Percentiles rank a stretch among this genome's conserved stretches.
phyloP scores from a whole-genome alignment of 1,284 basidiomycete genomes.

The Boletellus sp. region DNA sequence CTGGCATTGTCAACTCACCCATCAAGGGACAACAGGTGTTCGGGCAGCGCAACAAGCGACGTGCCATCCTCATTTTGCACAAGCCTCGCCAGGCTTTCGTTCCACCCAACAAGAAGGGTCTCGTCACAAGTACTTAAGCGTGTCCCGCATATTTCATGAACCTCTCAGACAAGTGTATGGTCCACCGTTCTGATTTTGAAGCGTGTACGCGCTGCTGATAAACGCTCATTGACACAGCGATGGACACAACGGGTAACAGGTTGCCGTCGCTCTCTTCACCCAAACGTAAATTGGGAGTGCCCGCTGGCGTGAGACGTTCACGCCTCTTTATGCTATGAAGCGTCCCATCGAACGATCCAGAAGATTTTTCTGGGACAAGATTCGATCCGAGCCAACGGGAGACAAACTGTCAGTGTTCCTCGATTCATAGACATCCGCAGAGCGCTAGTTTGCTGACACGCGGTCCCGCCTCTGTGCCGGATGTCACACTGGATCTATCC shows the following conservation, averaged over 20 bases:
- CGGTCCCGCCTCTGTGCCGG: conserved; percentile 6
- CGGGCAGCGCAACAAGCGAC: conserved; percentile 6
- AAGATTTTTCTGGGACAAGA: conserved; percentile 19
- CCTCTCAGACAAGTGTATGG: conserved; percentile 18
- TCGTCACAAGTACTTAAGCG: conserved; percentile 15
- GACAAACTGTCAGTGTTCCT: conserved; percentile 20
- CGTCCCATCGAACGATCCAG: conserved; percentile 16
- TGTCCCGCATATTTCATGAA: conserved; percentile 22
- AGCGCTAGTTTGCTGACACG: background rate
- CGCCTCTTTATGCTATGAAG: conserved; percentile 22
- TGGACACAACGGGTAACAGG: conserved; percentile 5
- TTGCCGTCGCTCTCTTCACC: conserved; percentile 12
- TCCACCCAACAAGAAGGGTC: conserved; percentile 8
- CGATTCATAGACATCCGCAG: background rate
- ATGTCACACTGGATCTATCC: conserved; percentile 19
- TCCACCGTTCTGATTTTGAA: background rate
- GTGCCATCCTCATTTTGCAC: conserved; percentile 18
- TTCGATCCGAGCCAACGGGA: conserved; percentile 12
- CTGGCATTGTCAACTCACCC: background rate
- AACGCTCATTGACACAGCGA: conserved; percentile 3
- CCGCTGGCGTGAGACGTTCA: conserved; percentile 8
- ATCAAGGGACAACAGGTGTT: conserved; percentile 19
- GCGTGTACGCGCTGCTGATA: background rate
- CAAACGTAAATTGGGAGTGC: background rate
- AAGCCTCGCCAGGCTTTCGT: conserved; percentile 10